Conservation (phyloP, 2,329 filamentous ascomycete species). For the Phialophora expanda region DNA sequence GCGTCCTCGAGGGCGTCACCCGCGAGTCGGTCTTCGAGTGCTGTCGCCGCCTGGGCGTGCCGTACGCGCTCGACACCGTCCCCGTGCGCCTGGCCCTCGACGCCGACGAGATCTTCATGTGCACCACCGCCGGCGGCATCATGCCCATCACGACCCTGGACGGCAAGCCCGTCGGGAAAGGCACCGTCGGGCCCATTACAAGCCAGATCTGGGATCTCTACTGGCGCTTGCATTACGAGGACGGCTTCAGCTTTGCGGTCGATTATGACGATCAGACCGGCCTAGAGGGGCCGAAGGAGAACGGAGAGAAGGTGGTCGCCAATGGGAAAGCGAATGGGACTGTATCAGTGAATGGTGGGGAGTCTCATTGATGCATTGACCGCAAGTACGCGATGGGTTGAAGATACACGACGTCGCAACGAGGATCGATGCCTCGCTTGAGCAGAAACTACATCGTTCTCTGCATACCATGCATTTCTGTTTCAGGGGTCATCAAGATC, state of each 20-base stretch:
- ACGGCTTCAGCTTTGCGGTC: conserved; percentile 44
- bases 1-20: conserved; percentile 53
- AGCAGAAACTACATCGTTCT: too few species aligned
- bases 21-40: conserved; percentile 44
- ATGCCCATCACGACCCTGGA: conserved; percentile 59
- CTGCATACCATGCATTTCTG: too few species aligned
- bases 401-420: too few species aligned
- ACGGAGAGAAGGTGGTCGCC: too few species aligned
- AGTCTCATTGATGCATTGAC: neutral
- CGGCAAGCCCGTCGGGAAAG: conserved; percentile 49
- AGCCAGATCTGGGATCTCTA: conserved; percentile 58
- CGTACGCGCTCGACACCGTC: conserved; percentile 49
- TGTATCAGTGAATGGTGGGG: neutral
- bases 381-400: too few species aligned
- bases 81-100: conserved; percentile 44
- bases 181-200: conserved; percentile 54
- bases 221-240: conserved; percentile 56
- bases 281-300: too few species aligned
- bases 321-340: conserved; percentile 2
- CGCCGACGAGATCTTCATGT: conserved; percentile 59
- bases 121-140: conserved; percentile 59
- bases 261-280: conserved; percentile 23
- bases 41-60: conserved; percentile 42
- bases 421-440: too few species aligned
- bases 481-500: too few species aligned